Evolutionary conservation across 176 grass and related monocot species (phyloP).

Genomic region (Eragrostis nindensis): DNA sequence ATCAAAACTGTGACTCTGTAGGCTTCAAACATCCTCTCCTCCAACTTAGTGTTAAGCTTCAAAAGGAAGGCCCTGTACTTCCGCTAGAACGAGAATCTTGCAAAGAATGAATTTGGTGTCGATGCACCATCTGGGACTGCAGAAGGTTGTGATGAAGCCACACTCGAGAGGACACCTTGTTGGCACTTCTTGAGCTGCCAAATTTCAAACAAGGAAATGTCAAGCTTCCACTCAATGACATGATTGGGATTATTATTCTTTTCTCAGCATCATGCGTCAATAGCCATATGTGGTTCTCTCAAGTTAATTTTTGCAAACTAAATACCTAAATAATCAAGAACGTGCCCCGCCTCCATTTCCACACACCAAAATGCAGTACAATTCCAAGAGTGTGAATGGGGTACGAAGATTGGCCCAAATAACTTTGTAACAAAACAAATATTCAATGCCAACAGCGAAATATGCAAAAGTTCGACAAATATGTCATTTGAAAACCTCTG

Average conservation of each 20-base stretch:
- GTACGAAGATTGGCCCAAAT: neutral
- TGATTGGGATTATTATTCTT: neutral
- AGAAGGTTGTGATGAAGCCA: conserved; percentile 50
- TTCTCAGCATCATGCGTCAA: conserved; percentile 7
- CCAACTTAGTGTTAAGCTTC: conserved; percentile 47
- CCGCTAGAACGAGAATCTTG: conserved; percentile 73
- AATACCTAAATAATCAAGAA: conserved; percentile 1
- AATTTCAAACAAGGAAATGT: conserved; percentile 29
- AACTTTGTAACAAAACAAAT: neutral
- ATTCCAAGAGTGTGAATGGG: neutral
- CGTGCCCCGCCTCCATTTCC: neutral
- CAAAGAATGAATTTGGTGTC: conserved; percentile 64
- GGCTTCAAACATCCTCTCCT: conserved; percentile 8
- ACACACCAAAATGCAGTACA: neutral
- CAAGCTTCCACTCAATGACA: neutral
- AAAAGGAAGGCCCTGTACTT: conserved; percentile 4
- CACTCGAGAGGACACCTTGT: conserved; percentile 69
- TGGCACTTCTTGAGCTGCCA: conserved; percentile 88
- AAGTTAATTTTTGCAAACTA: neutral
- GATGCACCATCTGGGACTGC: conserved; percentile 59
- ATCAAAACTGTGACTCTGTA: conserved; percentile 34
- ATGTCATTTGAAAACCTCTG: conserved; percentile 1
- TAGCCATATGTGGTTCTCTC: neutral
- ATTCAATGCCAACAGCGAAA: neutral
- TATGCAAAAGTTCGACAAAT: neutral